Conservation (phyloP, 345 rosid species). For the Rhodomyrtus tomentosa region DNA sequence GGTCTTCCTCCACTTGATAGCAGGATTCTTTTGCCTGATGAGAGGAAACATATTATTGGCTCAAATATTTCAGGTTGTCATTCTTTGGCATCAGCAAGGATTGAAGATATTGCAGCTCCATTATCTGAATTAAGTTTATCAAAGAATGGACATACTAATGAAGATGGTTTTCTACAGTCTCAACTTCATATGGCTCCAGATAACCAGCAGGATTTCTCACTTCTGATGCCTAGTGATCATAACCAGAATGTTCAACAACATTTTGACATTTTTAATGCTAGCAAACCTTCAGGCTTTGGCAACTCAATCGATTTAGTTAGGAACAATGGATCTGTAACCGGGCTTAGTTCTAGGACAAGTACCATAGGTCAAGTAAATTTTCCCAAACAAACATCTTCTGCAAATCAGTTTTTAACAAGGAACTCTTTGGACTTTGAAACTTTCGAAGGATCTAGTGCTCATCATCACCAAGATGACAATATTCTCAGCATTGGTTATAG, state of each 20-base stretch:
- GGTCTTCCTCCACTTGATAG: slow-evolving; percentile 62
- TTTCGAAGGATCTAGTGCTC: slow-evolving; percentile 31
- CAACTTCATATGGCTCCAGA: slow-evolving; percentile 31
- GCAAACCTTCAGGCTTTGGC: slow-evolving; percentile 31
- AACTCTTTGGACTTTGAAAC: slow-evolving; percentile 40
- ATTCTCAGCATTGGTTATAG: slow-evolving; percentile 26
- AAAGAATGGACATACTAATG: slow-evolving; percentile 30
- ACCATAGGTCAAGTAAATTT: slow-evolving; percentile 36
- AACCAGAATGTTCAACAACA: slow-evolving; percentile 37
- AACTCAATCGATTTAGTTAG: slow-evolving; percentile 30
- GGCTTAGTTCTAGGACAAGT: slow-evolving; percentile 23
- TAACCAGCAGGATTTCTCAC: slow-evolving; percentile 31
- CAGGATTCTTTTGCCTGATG: slow-evolving; percentile 33
- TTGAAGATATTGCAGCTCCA: slow-evolving; percentile 48
- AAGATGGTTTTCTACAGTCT: slow-evolving; percentile 20
- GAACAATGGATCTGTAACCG: slow-evolving; percentile 27
- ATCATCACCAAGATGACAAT: slow-evolving; percentile 24
- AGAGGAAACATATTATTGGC: slow-evolving; percentile 36
- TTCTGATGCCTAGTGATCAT: slow-evolving; percentile 35
- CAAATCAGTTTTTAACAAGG: slow-evolving; percentile 43
- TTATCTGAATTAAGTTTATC: slow-evolving; percentile 48
- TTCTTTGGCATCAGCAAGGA: slow-evolving; percentile 26
- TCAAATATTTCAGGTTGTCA: slow-evolving; percentile 31
- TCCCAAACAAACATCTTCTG: slow-evolving; percentile 52
- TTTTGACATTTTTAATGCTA: slow-evolving; percentile 25